Base-by-base conservation (phyloP, 140 eudicot species). In the Ambrosia hybrid region DNA sequence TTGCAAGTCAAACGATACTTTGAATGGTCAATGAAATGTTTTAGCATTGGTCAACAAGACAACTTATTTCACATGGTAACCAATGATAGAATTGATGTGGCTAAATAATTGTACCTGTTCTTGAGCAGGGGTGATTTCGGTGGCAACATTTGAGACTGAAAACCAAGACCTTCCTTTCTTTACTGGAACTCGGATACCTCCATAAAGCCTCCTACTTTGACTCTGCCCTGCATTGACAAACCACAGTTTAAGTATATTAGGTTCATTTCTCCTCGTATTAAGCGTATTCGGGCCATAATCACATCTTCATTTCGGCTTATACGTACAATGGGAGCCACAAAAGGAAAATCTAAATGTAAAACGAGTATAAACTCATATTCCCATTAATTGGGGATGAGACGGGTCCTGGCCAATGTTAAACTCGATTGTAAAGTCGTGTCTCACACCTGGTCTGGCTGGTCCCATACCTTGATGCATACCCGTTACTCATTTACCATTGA, bases 41-140 rank as follows among this genome's bases (percentile, higher is more conserved):
- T 3, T 39, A 39, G 45, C 45, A 39, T 3, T 39, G 45, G 45
- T 3, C 5, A 39, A 39, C 45, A 39, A 39, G 45, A 3, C 45
- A 39, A 39, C 45, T 39, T 8, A 41, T 41, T 41, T 41, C 46
- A 41, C 46, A 41, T 41, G 9, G 46, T 6, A 41, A n/a, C n/a
- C n/a, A n/a, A n/a, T n/a, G n/a, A n/a, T n/a, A n/a, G n/a, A n/a
- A n/a, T n/a, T n/a, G n/a, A n/a, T n/a, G n/a, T n/a, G n/a, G n/a
- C n/a, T 55, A 8, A 73, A 46, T 5, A 67, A 3, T 15, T 38
- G 37, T 72, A 92, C 98, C 95, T 89, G 78, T 58, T 86, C 80
- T 77, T 90, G 91, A 49, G 95, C 83, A n/a, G 98, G 90, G 79
- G 75, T 85, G 78, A 89, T 65, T 76, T 88, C 97, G 36, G 96